These are phyloP conservation scores for Fusarium dlaminii DNA, from an alignment of 2,329 filamentous ascomycete species.

Conservation along the genomic window DNA sequence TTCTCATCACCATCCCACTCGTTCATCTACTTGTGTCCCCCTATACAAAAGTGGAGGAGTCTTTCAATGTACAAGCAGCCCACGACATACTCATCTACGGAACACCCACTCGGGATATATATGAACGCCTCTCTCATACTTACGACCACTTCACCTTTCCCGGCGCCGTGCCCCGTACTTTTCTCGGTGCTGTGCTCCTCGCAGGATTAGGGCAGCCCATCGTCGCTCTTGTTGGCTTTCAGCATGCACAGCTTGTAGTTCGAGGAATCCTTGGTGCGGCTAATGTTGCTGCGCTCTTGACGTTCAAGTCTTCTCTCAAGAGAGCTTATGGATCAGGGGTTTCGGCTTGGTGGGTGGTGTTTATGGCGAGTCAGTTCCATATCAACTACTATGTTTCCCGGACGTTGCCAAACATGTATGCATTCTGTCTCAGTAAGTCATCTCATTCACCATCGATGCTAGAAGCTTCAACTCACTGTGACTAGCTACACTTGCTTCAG, in stretches of 20 bases:
- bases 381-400: slow-evolving; percentile 91
- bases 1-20: slow-evolving; percentile 66
- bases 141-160: slow-evolving; percentile 95
- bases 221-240: slow-evolving; percentile 64
- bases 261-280: slow-evolving; percentile 79
- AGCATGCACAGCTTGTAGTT: slow-evolving; percentile 69
- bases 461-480: neutral
- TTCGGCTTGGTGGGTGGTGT: slow-evolving; percentile 80
- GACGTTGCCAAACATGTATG: slow-evolving; percentile 96
- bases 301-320: slow-evolving; percentile 71
- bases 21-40: slow-evolving; percentile 79
- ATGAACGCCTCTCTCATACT: slow-evolving; percentile 63
- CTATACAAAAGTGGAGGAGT: slow-evolving; percentile 98
- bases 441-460: neutral
- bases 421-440: slow-evolving; percentile 81
- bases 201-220: slow-evolving; percentile 77
- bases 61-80: slow-evolving; percentile 93
- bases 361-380: slow-evolving; percentile 90
- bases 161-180: slow-evolving; percentile 90
- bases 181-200: slow-evolving; percentile 81
- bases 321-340: slow-evolving; percentile 74
- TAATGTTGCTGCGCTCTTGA: slow-evolving; percentile 75
- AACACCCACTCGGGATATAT: slow-evolving; percentile 68
- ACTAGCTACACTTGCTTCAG: slow-evolving; percentile 72
- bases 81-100: slow-evolving; percentile 91